These are phyloP conservation scores for Talaromyces wortmannii DNA, from an alignment of 495 filamentous ascomycete genomes.

Conservation along the genomic window DNA sequence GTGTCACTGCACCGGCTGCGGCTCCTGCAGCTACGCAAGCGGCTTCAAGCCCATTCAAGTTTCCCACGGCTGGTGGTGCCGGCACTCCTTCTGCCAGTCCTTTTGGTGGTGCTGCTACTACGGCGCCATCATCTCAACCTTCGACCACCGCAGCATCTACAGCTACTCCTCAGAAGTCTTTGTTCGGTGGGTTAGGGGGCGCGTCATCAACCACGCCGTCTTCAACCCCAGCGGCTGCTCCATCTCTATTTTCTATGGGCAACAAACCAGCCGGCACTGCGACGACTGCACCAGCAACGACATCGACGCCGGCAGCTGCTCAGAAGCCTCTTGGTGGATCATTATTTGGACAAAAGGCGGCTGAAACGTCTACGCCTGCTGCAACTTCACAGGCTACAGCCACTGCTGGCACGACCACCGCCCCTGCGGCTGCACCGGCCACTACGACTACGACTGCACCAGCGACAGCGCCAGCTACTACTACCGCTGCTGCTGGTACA, in stretches of 20 bases:
- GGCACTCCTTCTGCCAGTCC: constrained; percentile 21
- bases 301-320: constrained; percentile 6
- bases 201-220: constrained; percentile 29
- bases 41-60: constrained; percentile 31
- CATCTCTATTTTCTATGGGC: constrained; percentile 9
- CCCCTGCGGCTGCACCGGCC: constrained; percentile 10
- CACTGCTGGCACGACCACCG: constrained; percentile 19
- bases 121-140: constrained; percentile 16
- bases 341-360: constrained; percentile 27
- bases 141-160: constrained; percentile 23
- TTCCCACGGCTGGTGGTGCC: constrained; percentile 18
- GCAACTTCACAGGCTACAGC: constrained; percentile 17
- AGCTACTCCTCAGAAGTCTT: constrained; percentile 31
- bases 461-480: constrained; percentile 14
- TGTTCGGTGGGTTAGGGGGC: constrained; percentile 29
- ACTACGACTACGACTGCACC: constrained; percentile 14
- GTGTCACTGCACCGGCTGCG: constrained; percentile 9
- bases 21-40: constrained; percentile 14
- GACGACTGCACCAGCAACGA: constrained; percentile 2
- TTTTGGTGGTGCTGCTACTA: constrained; percentile 9
- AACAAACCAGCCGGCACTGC: neutral
- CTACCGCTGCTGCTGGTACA: constrained; percentile 10
- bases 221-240: constrained; percentile 29
- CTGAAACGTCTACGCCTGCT: constrained; percentile 27
- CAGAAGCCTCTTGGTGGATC: constrained; percentile 12